Evolutionary conservation across 495 filamentous ascomycete genomes (phyloP).

Genomic region (Tuber borchii): DNA sequence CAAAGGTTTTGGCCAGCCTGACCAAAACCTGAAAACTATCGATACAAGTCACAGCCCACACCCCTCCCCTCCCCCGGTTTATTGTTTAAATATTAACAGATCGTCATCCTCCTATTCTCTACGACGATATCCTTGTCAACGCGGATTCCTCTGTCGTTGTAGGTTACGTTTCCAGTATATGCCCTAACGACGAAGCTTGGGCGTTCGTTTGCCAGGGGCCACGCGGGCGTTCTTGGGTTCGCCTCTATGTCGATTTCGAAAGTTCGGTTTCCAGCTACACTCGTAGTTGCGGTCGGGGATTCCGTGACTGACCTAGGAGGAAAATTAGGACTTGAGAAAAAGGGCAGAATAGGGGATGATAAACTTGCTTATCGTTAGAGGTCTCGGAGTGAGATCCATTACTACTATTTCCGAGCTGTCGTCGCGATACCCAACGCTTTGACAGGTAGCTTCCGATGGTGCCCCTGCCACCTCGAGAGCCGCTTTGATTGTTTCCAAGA

Average conservation of each 20-base stretch:
- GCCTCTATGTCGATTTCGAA: background rate
- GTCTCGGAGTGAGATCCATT: background rate
- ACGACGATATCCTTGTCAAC: conserved; percentile 11
- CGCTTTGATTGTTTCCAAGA: conserved; percentile 14
- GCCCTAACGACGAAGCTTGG: background rate
- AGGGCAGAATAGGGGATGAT: background rate
- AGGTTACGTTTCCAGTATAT: background rate
- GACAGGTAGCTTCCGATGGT: conserved; percentile 10
- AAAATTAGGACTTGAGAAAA: background rate
- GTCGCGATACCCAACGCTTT: conserved; percentile 38
- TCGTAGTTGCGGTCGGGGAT: background rate
- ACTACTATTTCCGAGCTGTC: conserved; percentile 22
- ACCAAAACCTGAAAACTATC: background rate
- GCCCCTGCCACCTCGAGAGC: conserved; percentile 11
- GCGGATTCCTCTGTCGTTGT: conserved; percentile 1
- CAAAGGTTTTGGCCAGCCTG: background rate
- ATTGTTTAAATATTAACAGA: background rate
- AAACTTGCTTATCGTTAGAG: background rate
- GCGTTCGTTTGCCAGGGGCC: background rate
- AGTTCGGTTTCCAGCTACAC: background rate
- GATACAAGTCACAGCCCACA: background rate
- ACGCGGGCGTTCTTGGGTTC: background rate
- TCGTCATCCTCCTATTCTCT: conserved; percentile 7
- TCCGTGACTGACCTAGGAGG: background rate
- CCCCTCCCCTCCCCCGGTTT: background rate